A percentile compares a stretch with the other conserved stretches of the same genome.
These are phyloP conservation scores for Rhizoctonia solani DNA, from an alignment of 1,284 basidiomycete species.

Conservation along the genomic window DNA sequence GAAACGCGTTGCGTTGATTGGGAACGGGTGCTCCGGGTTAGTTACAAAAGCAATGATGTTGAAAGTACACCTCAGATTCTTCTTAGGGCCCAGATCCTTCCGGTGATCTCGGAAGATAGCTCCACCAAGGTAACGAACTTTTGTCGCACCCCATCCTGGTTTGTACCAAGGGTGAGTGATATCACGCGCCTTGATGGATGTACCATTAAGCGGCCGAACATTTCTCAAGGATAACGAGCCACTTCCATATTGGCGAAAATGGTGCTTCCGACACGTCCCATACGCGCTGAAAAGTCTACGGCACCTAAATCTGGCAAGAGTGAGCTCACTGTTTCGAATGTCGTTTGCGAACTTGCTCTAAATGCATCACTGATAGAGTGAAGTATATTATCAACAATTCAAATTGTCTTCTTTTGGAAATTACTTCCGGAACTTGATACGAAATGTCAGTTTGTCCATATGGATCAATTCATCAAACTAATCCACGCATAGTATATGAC, in stretches of 20 bases:
- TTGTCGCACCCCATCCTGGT: constrained; percentile 52
- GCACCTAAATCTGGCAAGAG: not conserved
- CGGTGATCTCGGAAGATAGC: constrained; percentile 25
- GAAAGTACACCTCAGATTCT: no score
- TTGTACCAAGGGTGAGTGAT: constrained; percentile 55
- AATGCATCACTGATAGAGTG: no score
- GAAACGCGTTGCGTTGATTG: constrained; percentile 51
- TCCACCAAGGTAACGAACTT: constrained; percentile 41
- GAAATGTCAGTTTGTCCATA: no score
- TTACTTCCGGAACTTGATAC: no score
- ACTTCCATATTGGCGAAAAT: not conserved
- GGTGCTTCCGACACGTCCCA: constrained; percentile 21
- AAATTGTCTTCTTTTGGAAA: no score
- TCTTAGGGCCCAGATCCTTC: constrained; percentile 51
- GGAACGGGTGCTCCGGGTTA: constrained; percentile 56
- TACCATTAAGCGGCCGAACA: not conserved
- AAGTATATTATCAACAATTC: no score
- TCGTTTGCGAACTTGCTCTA: no score
- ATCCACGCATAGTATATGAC: not conserved
- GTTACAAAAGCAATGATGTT: not conserved
- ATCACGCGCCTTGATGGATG: not conserved
- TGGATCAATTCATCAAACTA: no score
- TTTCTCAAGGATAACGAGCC: not conserved
- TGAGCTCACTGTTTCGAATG: not conserved
- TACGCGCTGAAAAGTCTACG: not conserved